phyloP scores from a whole-genome alignment of 139 green algal species.

The Chlamydomonas urium region DNA sequence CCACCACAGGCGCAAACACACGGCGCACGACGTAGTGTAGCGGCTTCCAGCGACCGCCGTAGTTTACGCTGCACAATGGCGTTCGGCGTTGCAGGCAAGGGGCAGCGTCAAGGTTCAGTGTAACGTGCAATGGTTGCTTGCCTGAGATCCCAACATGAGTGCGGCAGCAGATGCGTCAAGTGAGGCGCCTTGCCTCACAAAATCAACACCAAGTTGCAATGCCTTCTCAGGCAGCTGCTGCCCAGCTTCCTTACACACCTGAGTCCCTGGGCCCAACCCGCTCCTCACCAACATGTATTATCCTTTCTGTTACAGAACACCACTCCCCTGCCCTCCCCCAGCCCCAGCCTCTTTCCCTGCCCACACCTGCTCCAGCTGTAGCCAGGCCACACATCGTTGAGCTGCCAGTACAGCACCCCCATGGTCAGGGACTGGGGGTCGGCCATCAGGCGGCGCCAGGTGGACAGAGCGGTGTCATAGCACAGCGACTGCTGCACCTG shows the following conservation, averaged over 20 bases:
- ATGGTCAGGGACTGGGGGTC: conserved; percentile 52
- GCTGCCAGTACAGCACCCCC: conserved; percentile 82
- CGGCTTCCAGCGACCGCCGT: conserved; percentile 59
- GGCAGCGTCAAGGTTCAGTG: too few species aligned
- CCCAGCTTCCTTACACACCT: too few species aligned
- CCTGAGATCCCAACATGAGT: not conserved
- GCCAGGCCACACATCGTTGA: conserved; percentile 75
- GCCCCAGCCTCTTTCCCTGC: too few species aligned
- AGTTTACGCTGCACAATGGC: conserved; percentile 51
- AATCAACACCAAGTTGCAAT: not conserved
- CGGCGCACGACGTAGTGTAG: conserved; percentile 45
- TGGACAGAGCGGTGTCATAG: conserved; percentile 56
- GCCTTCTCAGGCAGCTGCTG: too few species aligned
- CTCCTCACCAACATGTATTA: not conserved
- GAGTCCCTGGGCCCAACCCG: too few species aligned
- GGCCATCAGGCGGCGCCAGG: conserved; percentile 57
- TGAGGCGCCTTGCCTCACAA: not conserved
- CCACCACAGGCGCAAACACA: conserved; percentile 20
- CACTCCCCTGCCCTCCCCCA: too few species aligned
- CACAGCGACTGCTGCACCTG: conserved; percentile 65
- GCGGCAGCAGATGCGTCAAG: not conserved
- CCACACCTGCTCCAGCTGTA: conserved; percentile 17
- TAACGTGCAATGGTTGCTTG: too few species aligned
- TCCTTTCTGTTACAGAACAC: too few species aligned
- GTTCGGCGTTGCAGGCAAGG: too few species aligned